Percentiles rank a stretch among this genome's conserved stretches.
phyloP scores from a whole-genome alignment of 768 basidiomycete species.

The Suillus tomentosus region DNA sequence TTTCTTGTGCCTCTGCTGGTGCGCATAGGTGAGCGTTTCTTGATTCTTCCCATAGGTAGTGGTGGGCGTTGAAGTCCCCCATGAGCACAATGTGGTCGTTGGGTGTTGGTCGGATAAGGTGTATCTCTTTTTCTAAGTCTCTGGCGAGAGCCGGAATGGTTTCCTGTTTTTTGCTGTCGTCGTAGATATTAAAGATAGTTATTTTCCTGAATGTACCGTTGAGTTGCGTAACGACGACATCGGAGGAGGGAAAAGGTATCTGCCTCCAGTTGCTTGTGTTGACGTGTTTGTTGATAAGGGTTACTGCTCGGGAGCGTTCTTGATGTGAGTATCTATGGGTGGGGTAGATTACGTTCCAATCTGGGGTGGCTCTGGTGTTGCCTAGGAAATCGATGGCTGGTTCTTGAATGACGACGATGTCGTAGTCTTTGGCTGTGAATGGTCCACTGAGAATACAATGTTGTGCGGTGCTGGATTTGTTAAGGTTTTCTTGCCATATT shows the following conservation, averaged over 20 bases:
- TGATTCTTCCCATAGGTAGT: no score
- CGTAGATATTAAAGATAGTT: neutral
- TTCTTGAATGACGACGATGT: no score
- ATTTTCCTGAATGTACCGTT: neutral
- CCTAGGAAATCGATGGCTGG: no score
- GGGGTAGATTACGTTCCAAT: neutral
- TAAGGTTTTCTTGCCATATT: neutral
- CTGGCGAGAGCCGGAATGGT: no score
- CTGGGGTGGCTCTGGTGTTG: neutral
- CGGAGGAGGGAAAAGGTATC: fast-evolving
- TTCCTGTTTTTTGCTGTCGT: no score
- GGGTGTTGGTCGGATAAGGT: no score
- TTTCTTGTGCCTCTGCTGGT: no score
- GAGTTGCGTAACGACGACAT: neutral
- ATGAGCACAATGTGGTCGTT: no score
- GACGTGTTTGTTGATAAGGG: neutral
- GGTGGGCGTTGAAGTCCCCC: no score
- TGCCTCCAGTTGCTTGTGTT: neutral
- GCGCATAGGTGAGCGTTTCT: no score
- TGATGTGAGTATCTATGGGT: neutral
- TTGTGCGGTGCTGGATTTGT: constrained; percentile 26
- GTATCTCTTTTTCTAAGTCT: no score
- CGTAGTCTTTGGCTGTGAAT: no score
- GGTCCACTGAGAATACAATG: constrained; percentile 17
- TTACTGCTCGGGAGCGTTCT: neutral